Percentiles rank a stretch among this genome's conserved stretches.
Evolutionary conservation across 2,329 filamentous ascomycete species (phyloP).

Genomic region (Aureobasidium sp.): DNA sequence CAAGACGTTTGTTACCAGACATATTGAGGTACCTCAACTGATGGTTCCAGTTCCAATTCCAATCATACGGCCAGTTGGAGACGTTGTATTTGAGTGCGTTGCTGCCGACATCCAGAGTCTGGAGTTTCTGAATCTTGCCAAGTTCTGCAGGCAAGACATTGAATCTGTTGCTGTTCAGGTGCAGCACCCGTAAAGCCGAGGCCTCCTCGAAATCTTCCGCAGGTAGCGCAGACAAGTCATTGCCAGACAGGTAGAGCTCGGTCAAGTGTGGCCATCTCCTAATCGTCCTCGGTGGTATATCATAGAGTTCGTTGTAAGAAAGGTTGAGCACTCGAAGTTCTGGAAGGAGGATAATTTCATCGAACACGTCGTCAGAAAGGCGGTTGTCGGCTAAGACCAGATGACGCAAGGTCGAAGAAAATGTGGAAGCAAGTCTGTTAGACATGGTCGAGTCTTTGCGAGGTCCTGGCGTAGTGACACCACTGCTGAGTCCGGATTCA

Average conservation of each 20-base stretch:
- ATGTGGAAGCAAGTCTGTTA: conserved; percentile 71
- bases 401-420: conserved; percentile 75
- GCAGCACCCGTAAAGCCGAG: conserved; percentile 75
- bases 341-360: conserved; percentile 71
- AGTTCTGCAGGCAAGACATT: conserved; percentile 93
- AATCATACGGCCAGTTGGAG: conserved; percentile 97
- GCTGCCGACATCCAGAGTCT: conserved; percentile 88
- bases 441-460: conserved; percentile 88
- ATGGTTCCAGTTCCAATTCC: conserved; percentile 99
- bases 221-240: conserved; percentile 82
- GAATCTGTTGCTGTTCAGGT: conserved; percentile 97
- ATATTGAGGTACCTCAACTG: conserved; percentile 92
- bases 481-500: conserved; percentile 33
- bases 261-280: conserved; percentile 82
- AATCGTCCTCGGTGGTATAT: conserved; percentile 82
- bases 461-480: conserved; percentile 47
- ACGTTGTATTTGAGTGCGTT: conserved; percentile 98
- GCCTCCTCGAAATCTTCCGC: conserved; percentile 91
- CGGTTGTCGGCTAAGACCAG: conserved; percentile 89
- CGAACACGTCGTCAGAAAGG: conserved; percentile 89
- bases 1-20: conserved; percentile 90
- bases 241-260: conserved; percentile 90
- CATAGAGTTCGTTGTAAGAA: conserved; percentile 89
- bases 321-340: conserved; percentile 86
- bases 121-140: conserved; percentile 84